Evolutionary conservation across 352 stramenopile genomes (phyloP), one percentile per base, ranked within the genome.

Genomic region (Globisporangium carolinianum): DNA sequence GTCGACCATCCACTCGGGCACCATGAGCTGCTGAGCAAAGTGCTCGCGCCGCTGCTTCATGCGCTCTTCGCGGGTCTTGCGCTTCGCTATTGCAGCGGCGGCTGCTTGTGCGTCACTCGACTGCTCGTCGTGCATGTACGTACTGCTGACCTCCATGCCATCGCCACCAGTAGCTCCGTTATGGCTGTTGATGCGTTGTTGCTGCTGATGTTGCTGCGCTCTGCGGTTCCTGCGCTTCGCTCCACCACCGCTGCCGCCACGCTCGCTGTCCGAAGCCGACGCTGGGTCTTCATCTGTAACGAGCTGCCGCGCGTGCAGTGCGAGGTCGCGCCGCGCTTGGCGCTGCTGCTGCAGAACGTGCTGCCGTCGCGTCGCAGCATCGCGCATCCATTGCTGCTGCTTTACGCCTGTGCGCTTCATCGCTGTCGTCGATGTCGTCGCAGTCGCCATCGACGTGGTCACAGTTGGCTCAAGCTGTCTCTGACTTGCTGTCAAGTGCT

Each of bases 1-100:
- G 54, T 95, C 84, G 38, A 96, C 71, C 60, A 97, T 79, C 89
- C 91, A 97, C 64, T 97, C 90, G 35, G 88, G 89, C 46, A 86
- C 79, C 69, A 86, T 89, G 24, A 97, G 60, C 62, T 97, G 89
- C 55, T 74, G 75, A 24, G 72, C 77, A 67, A 89, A 97, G 59
- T 89, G 75, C 49, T 86, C 76, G 46, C 79, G 67, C 8, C 82
- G 75, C 51, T 72, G 69, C 61, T 91, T 91, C 6, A 91, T 63
- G 51, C 83, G 79, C 58, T 94, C 80, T 67, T 94, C 83, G 41
- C 84, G 75, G 18, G 75, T 92, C 45, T 72, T 73, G 50, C 58
- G 80, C 69, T 93, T 91, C 36, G 56, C 57, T 7, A 43, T 9
- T 17, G 64, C 50, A 4, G 42, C 7, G 14, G 60, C 38, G 39